These are phyloP conservation scores for Hymenoscyphus fraxineus DNA, from an alignment of 2,329 filamentous ascomycete genomes.

Conservation along the genomic window DNA sequence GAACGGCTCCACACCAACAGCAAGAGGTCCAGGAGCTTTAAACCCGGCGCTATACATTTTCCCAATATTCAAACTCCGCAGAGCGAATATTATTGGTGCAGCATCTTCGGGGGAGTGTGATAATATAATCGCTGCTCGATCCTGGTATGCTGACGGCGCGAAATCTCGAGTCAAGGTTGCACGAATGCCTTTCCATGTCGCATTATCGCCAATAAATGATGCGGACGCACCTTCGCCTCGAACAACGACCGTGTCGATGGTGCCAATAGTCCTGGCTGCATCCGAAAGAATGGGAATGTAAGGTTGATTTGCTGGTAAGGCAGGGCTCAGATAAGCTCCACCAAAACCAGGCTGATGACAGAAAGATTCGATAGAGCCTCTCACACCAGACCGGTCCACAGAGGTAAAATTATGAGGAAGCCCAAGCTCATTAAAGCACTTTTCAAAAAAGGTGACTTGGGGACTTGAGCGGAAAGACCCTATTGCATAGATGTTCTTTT, in stretches of 20 bases:
- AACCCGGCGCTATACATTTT: slow-evolving; percentile 85
- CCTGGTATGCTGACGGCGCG: slow-evolving; percentile 75
- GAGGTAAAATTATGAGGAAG: slow-evolving; percentile 77
- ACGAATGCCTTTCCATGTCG: slow-evolving; percentile 80
- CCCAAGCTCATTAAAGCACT: slow-evolving; percentile 77
- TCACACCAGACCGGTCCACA: slow-evolving; percentile 62
- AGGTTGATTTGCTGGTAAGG: slow-evolving; percentile 54
- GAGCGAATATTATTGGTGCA: slow-evolving; percentile 72
- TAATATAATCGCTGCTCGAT: slow-evolving; percentile 70
- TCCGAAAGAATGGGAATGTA: slow-evolving; percentile 67
- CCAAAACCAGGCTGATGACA: slow-evolving; percentile 74
- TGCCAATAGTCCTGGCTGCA: slow-evolving; percentile 72
- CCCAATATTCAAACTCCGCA: slow-evolving; percentile 70
- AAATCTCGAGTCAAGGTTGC: slow-evolving; percentile 78
- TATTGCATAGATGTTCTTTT: slow-evolving; percentile 76
- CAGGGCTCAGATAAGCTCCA: slow-evolving; percentile 75
- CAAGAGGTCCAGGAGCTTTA: slow-evolving; percentile 59
- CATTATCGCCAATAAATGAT: slow-evolving; percentile 73
- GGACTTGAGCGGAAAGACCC: slow-evolving; percentile 66
- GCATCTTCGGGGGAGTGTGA: slow-evolving; percentile 72
- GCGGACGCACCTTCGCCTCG: slow-evolving; percentile 46
- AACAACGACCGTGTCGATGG: slow-evolving; percentile 77
- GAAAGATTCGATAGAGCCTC: slow-evolving; percentile 65
- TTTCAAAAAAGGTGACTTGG: slow-evolving; percentile 82
- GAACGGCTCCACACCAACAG: slow-evolving; percentile 60